These are phyloP conservation scores for Irpex sp. DNA, from an alignment of 1,284 basidiomycete species.

Conservation along the genomic window DNA sequence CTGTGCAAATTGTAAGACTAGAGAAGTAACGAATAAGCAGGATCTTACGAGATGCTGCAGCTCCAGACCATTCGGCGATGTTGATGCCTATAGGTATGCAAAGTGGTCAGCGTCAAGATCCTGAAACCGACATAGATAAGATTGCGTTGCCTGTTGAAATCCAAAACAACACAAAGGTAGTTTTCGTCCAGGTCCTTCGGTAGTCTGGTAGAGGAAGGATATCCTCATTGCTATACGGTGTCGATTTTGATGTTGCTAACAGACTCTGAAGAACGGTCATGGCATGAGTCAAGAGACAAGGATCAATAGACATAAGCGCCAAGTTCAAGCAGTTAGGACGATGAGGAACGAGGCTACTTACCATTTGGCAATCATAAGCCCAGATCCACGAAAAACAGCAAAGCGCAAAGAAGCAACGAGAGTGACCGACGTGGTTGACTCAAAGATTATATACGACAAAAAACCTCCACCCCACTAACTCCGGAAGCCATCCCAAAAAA, in stretches of 20 bases:
- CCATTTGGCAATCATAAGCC: not conserved
- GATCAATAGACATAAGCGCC: not conserved
- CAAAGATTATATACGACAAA: not conserved
- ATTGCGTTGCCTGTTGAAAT: constrained; percentile 30
- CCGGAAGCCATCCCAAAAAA: not conserved
- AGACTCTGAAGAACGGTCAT: not conserved
- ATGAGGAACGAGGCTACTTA: not conserved
- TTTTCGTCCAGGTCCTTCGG: constrained; percentile 35
- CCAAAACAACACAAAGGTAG: constrained; percentile 38
- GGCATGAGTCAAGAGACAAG: not conserved
- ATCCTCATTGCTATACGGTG: constrained; percentile 35
- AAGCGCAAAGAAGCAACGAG: too few species aligned
- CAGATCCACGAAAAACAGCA: too few species aligned
- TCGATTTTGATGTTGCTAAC: not conserved
- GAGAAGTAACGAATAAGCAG: not conserved
- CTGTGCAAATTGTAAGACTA: constrained; percentile 14
- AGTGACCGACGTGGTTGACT: not conserved
- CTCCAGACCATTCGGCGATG: constrained; percentile 40
- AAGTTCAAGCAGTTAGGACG: too few species aligned
- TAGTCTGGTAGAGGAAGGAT: constrained; percentile 33
- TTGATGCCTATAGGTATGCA: constrained; percentile 31
- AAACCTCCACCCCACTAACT: constrained; percentile 1
- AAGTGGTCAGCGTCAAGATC: not conserved
- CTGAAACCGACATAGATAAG: not conserved
- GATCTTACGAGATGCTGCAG: constrained; percentile 32